Evolutionary conservation across 768 basidiomycete genomes (phyloP).

Genomic region (Pisolithus tinctorius): DNA sequence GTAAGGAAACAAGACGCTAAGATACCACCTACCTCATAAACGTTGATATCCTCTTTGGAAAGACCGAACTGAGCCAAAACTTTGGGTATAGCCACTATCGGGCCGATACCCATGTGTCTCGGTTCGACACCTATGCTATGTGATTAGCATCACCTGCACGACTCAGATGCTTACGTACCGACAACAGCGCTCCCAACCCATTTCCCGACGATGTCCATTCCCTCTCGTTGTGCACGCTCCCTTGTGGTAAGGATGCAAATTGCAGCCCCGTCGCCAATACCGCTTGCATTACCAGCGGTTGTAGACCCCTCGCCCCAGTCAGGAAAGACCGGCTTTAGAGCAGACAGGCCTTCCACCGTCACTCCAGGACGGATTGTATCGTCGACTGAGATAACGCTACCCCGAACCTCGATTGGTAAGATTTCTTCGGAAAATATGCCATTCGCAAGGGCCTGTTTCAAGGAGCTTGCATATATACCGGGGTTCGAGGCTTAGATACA

Average conservation of each 20-base stretch:
- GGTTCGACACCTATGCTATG: slow-evolving; percentile 60
- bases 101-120: slow-evolving; percentile 71
- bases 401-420: slow-evolving; percentile 73
- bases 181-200: slow-evolving; percentile 74
- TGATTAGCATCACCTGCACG: slow-evolving; percentile 3
- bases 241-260: slow-evolving; percentile 79
- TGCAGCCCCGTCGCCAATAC: slow-evolving; percentile 90
- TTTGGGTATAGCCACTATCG: slow-evolving; percentile 66
- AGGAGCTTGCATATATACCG: background rate
- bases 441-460: slow-evolving; percentile 47
- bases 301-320: slow-evolving; percentile 66
- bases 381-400: slow-evolving; percentile 60
- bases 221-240: slow-evolving; percentile 65
- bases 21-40: slow-evolving; percentile 55
- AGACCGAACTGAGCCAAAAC: slow-evolving; percentile 56
- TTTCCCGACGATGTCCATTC: slow-evolving; percentile 76
- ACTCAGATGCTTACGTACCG: slow-evolving; percentile 37
- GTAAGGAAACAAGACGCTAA: background rate
- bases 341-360: slow-evolving; percentile 66
- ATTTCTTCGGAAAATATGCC: slow-evolving; percentile 87
- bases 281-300: slow-evolving; percentile 83
- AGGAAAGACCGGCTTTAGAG: slow-evolving; percentile 83
- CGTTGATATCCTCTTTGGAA: slow-evolving; percentile 63
- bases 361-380: slow-evolving; percentile 87
- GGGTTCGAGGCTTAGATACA: background rate